A percentile compares a stretch with the other conserved stretches of the same genome.
These are phyloP conservation scores for Candida chilensis DNA, from an alignment of 805 yeast species.

Conservation along the genomic window DNA sequence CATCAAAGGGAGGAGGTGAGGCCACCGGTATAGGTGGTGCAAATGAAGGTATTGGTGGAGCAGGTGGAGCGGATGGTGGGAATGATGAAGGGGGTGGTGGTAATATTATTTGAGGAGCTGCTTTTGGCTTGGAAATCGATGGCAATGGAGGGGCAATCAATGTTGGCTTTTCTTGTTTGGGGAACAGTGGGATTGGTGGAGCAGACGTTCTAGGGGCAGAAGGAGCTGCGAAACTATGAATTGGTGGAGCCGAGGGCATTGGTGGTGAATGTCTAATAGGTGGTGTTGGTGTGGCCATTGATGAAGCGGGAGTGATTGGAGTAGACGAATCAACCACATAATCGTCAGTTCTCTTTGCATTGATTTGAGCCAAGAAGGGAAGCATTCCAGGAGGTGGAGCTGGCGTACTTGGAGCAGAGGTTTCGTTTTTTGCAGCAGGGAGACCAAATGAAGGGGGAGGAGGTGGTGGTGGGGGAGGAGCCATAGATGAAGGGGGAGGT, in stretches of 20 bases:
- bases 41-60: conserved; percentile 3
- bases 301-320: not conserved
- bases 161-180: conserved; percentile 1
- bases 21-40: conserved; percentile 2
- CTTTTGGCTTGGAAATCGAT: conserved; percentile 6
- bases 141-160: conserved; percentile 7
- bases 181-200: conserved; percentile 8
- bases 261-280: no score
- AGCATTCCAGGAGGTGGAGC: conserved; percentile 19
- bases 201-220: conserved; percentile 7
- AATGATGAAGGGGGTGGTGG: no score
- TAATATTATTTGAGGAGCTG: conserved; percentile 2
- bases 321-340: conserved; percentile 10
- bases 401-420: conserved; percentile 5
- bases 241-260: conserved; percentile 4
- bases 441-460: conserved; percentile 1
- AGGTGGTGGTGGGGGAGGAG: conserved; percentile 8
- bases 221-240: conserved; percentile 3
- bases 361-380: conserved; percentile 20
- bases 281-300: conserved; percentile 4
- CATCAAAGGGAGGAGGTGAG: conserved; percentile 6
- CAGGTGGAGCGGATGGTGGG: no score
- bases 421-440: conserved; percentile 6
- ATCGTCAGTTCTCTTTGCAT: conserved; percentile 16
- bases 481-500: conserved; percentile 9